Conservation (phyloP, 2,329 filamentous ascomycete species). For the Paracamarosporium sp. region DNA sequence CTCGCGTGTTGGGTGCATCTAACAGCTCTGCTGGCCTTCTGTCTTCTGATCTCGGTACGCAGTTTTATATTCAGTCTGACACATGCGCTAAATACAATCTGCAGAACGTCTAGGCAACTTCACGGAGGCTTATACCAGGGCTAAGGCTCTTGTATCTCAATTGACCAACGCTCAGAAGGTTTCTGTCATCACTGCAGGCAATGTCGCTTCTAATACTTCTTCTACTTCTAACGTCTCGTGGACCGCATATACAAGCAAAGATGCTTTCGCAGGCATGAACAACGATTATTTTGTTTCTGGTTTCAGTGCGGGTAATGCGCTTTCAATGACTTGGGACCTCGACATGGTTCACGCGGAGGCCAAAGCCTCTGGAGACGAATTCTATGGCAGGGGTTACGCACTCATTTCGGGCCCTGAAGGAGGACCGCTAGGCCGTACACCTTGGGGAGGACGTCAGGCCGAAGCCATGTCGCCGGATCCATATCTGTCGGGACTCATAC, state of each 20-base stretch:
- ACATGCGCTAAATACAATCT: not conserved
- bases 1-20: not conserved
- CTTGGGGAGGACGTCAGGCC: not conserved
- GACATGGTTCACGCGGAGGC: not conserved
- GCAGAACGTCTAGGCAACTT: not conserved
- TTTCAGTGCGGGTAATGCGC: not conserved
- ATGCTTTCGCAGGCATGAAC: slow-evolving; percentile 3
- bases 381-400: not conserved
- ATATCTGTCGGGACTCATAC: slow-evolving; percentile 77
- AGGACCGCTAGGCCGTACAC: not conserved
- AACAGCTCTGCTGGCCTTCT: not conserved
- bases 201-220: not conserved
- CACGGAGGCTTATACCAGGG: not conserved
- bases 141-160: not conserved
- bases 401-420: not conserved
- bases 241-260: slow-evolving; percentile 2
- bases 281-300: slow-evolving; percentile 3
- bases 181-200: not conserved
- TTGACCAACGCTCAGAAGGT: slow-evolving; percentile 1
- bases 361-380: not conserved
- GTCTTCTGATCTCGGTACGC: not conserved
- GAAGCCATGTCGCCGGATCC: slow-evolving; percentile 64
- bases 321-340: not conserved
- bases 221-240: not conserved
- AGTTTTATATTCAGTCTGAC: not conserved